phyloP scores from a whole-genome alignment of 1,284 basidiomycete genomes.

The Anthracocystis panici-leucophaei region DNA sequence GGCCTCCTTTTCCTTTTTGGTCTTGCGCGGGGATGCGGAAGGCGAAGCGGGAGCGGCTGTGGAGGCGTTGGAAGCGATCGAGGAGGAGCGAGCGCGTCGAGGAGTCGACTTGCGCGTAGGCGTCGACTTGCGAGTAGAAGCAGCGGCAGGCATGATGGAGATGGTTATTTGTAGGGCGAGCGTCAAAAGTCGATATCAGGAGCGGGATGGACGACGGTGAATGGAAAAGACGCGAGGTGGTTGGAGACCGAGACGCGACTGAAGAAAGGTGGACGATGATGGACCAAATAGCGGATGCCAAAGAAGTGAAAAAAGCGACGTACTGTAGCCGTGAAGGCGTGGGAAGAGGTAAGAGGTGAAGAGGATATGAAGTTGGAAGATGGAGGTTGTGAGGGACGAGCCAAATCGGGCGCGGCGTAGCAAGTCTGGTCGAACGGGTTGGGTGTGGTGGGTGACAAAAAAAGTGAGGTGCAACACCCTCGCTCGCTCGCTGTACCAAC shows the following conservation, averaged over 20 bases:
- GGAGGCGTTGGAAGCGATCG: slow-evolving; percentile 61
- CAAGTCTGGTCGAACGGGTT: neutral
- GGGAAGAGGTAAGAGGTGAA: slow-evolving; percentile 1
- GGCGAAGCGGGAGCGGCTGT: slow-evolving; percentile 42
- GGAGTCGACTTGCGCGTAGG: slow-evolving; percentile 60
- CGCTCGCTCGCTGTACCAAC: neutral
- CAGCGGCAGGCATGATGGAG: slow-evolving; percentile 42
- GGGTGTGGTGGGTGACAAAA: neutral
- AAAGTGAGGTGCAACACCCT: slow-evolving; percentile 4
- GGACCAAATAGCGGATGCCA: neutral
- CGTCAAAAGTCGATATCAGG: neutral
- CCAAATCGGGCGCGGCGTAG: neutral
- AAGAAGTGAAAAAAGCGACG: no score
- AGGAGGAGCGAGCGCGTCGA: slow-evolving; percentile 62
- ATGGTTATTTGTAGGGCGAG: no score
- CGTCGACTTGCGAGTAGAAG: slow-evolving; percentile 45
- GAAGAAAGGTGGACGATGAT: slow-evolving; percentile 7
- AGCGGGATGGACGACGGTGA: slow-evolving; percentile 1
- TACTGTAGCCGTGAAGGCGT: neutral
- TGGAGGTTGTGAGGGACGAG: slow-evolving; percentile 9
- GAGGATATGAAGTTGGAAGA: slow-evolving; percentile 19
- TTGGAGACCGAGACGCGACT: slow-evolving; percentile 14
- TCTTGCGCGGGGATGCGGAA: slow-evolving; percentile 45
- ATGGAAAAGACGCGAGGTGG: slow-evolving; percentile 3
- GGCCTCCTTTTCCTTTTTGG: slow-evolving; percentile 43